Evolutionary conservation across 768 basidiomycete genomes (phyloP).

Genomic region (Coprinopsis strossmayeri): DNA sequence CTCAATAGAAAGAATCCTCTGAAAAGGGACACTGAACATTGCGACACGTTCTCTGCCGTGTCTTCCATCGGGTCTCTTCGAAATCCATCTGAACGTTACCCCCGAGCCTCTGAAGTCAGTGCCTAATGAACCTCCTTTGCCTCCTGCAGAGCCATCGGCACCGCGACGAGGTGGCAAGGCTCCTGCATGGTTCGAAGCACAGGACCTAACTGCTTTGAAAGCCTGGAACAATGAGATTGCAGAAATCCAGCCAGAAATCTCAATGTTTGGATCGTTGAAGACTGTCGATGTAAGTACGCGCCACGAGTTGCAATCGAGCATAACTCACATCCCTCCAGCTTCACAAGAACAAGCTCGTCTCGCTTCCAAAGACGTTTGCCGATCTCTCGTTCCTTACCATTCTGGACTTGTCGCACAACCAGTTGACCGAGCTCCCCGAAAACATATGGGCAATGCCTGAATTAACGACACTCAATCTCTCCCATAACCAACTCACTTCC

Average conservation of each 20-base stretch:
- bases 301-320: too few relatives aligned
- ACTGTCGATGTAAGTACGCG: constrained; percentile 68
- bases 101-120: constrained; percentile 66
- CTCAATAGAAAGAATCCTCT: constrained; percentile 36
- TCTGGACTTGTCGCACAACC: constrained; percentile 72
- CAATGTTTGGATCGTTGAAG: constrained; percentile 79
- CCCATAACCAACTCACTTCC: constrained; percentile 57
- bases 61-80: constrained; percentile 71
- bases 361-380: constrained; percentile 58
- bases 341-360: constrained; percentile 63
- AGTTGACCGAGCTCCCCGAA: constrained; percentile 34
- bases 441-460: constrained; percentile 3
- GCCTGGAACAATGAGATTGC: constrained; percentile 76
- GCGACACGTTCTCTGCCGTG: constrained; percentile 67
- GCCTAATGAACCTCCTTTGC: constrained; percentile 50
- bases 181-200: constrained; percentile 77
- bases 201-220: constrained; percentile 70
- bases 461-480: constrained; percentile 63
- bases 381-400: constrained; percentile 61
- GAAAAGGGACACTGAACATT: constrained; percentile 62
- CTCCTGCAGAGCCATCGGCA: constrained; percentile 27
- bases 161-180: constrained; percentile 35
- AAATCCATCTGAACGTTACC: constrained; percentile 70
- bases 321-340: constrained; percentile 35
- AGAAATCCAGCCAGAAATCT: constrained; percentile 78